These are phyloP conservation scores for Eucalyptus regnans DNA, from an alignment of 345 rosid genomes.

Conservation along the genomic window DNA sequence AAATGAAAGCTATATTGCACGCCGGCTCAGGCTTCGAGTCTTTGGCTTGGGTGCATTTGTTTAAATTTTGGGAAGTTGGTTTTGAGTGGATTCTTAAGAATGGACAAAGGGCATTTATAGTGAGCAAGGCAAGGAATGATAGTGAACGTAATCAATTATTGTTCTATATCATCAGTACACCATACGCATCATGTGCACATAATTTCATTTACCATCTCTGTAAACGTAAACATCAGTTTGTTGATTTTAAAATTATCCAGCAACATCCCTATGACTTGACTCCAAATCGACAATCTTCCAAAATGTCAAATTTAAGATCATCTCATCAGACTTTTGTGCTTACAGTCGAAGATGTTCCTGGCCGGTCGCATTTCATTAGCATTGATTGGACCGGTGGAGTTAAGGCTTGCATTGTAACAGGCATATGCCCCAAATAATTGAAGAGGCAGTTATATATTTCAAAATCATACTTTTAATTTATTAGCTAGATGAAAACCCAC, in stretches of 20 bases:
- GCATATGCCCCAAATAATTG: background rate
- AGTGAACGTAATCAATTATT: background rate
- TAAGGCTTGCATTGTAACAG: background rate
- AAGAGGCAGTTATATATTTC: background rate
- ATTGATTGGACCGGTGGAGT: background rate
- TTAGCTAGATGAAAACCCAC: background rate
- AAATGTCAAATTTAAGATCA: background rate
- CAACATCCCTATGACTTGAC: background rate
- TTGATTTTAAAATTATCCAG: background rate
- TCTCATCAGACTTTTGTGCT: background rate
- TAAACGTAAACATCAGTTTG: background rate
- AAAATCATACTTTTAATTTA: background rate
- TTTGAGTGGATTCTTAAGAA: background rate
- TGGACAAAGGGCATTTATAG: background rate
- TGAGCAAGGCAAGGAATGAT: background rate
- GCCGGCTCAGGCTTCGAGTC: background rate
- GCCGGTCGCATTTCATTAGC: background rate
- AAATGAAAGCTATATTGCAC: accelerated
- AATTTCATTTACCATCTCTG: background rate
- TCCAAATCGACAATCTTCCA: background rate
- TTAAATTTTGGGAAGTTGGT: background rate
- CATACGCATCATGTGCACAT: background rate
- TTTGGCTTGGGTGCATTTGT: background rate
- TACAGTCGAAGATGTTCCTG: background rate
- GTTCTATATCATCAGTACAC: background rate